Percentiles rank a stretch among this genome's conserved stretches.
phyloP scores from a whole-genome alignment of 768 basidiomycete species.

The Agrocybe chaxingu region DNA sequence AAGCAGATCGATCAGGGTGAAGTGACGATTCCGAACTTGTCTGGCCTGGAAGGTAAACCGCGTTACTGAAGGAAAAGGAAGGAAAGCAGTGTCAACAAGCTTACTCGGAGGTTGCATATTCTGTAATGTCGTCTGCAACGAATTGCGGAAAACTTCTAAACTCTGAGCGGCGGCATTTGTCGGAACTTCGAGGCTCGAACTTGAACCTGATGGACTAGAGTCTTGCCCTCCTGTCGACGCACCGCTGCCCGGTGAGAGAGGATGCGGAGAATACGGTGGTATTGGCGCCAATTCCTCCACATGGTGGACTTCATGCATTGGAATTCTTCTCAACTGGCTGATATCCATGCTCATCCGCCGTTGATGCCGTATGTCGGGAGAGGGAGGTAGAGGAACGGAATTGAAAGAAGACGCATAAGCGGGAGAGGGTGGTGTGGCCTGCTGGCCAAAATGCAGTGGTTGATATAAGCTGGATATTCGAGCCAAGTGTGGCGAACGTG shows the following conservation, averaged over 20 bases:
- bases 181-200: slow-evolving; percentile 1
- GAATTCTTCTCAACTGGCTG: slow-evolving; percentile 27
- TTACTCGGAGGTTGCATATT: slow-evolving; percentile 6
- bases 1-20: slow-evolving; percentile 26
- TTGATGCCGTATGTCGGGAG: slow-evolving; percentile 5
- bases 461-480: not conserved
- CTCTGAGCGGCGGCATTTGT: slow-evolving; percentile 25
- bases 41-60: slow-evolving; percentile 16
- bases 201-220: slow-evolving; percentile 3
- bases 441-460: not conserved
- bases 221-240: slow-evolving; percentile 2
- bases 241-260: slow-evolving; percentile 12
- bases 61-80: slow-evolving; percentile 9
- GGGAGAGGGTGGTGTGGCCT: not conserved
- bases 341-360: slow-evolving; percentile 34
- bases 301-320: slow-evolving; percentile 26
- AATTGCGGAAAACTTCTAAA: slow-evolving; percentile 37
- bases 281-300: slow-evolving; percentile 20
- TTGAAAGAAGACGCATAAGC: not conserved
- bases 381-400: not conserved
- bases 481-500: too few relatives aligned
- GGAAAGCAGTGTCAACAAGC: not conserved
- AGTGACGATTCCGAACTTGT: slow-evolving; percentile 4
- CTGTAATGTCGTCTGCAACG: slow-evolving; percentile 26
- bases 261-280: slow-evolving; percentile 35